phyloP scores from a whole-genome alignment of 805 yeast genomes.

The Candida ficus region DNA sequence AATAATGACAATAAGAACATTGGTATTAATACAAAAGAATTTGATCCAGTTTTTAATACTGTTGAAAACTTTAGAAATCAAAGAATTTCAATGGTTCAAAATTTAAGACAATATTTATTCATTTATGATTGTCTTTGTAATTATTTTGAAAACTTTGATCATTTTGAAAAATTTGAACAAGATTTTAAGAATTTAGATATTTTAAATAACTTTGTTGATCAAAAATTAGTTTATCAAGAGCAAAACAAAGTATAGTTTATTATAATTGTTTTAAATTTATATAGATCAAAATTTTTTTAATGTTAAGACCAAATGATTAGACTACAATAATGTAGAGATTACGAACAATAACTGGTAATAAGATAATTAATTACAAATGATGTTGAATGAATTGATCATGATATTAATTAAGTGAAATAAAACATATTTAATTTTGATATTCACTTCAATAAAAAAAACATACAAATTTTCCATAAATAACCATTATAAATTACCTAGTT shows the following conservation, averaged over 20 bases:
- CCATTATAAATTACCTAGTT: too few relatives aligned
- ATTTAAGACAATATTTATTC: constrained; percentile 64
- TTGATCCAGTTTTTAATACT: constrained; percentile 43
- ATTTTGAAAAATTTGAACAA: constrained; percentile 2
- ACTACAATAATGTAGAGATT: not conserved
- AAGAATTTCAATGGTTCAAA: constrained; percentile 81
- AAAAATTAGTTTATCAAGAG: not conserved
- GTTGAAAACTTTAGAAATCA: constrained; percentile 67
- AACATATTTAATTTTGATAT: too few relatives aligned
- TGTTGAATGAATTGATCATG: too few relatives aligned
- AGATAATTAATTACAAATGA: too few relatives aligned
- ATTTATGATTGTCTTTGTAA: constrained; percentile 58
- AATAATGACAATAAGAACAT: not conserved
- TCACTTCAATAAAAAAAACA: too few relatives aligned
- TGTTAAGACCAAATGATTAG: too few relatives aligned
- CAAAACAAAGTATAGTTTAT: too few relatives aligned
- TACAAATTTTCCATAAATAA: too few relatives aligned
- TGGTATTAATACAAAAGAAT: constrained; percentile 34
- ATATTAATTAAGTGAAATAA: too few relatives aligned
- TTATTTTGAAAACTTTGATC: constrained; percentile 14
- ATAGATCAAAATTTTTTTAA: too few relatives aligned
- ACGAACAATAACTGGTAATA: not conserved
- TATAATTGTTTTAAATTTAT: too few relatives aligned
- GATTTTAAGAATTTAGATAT: constrained; percentile 7
- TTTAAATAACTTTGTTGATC: constrained; percentile 4